Base-by-base conservation (phyloP, 768 basidiomycete species). In the Polyporus arcularius region DNA sequence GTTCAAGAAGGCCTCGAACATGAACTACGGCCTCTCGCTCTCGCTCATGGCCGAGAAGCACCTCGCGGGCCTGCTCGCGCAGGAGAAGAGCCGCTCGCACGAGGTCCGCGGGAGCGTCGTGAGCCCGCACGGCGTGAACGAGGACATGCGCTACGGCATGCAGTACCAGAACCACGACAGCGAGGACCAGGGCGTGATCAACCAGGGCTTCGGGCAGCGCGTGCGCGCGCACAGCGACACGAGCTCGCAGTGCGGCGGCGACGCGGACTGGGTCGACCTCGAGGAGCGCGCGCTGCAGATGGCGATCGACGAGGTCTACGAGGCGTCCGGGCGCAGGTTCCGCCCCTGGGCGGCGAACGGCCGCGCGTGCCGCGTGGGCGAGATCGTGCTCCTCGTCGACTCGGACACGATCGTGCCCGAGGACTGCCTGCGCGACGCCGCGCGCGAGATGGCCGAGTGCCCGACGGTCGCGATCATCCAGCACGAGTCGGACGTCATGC, bases 81-180 rank as follows among this genome's bases (percentile, higher is more conserved):
- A 63, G 57, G 67, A 65, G 62, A 66, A 60, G 62, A 47, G 51
- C 53, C 64, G 57, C 43, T 57, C 46, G 54, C 64, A 43, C 11
- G 53, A 26, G 38, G 41, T 38, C 31, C 65, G 66, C 53, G 54
- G 65, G n/a, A 60, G 58, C 12, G 14, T 52, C 21, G 31, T 38
- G 14, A 69, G 65, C 53, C 45, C 72, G 26, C 65, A 72, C 57
- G 65, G 65, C 42, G 10, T 60, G 30, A 70, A 69, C n/a, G 76
- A 68, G 28, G 69, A 75, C 4, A 71, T 75, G 53, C 79, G 81
- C 61, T 85, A 83, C 54, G 89, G 88, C 28, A 79, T 84, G 66
- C 86, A 89, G 70, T 85, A 86, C 66, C 85, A 85, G 70, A 85
- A 86, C 53, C 80, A 78, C 35, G 80, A 82, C 31, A 82, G 88